phyloP scores from a whole-genome alignment of 257 asterid species.

The Salvia hispanica region DNA sequence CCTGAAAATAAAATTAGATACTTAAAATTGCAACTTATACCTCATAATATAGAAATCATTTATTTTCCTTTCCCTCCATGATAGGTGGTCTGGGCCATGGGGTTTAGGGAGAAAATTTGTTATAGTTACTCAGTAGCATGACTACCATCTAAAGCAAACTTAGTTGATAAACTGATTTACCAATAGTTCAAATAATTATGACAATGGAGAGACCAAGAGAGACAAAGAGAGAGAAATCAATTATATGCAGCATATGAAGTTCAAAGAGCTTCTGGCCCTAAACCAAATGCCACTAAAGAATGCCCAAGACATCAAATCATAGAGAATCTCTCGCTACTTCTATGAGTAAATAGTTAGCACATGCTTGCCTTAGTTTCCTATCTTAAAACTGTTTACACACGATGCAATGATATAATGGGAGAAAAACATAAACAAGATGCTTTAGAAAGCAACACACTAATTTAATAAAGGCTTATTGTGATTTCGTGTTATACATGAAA shows the following conservation, averaged over 20 bases:
- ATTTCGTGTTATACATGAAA: slow-evolving; percentile 4
- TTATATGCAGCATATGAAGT: background rate
- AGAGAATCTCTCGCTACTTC: slow-evolving; percentile 7
- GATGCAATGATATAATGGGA: slow-evolving; percentile 16
- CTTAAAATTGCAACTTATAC: too few relatives aligned
- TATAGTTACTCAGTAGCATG: background rate
- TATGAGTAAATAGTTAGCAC: background rate
- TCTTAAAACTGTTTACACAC: slow-evolving; percentile 4
- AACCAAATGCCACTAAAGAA: slow-evolving; percentile 7
- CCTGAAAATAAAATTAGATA: slow-evolving; percentile 40
- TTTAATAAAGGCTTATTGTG: slow-evolving; percentile 3
- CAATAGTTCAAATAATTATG: slow-evolving; percentile 1
- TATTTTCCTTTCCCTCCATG: background rate
- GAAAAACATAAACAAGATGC: background rate
- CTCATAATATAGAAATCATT: too few relatives aligned
- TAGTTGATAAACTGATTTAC: background rate
- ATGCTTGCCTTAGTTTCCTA: background rate
- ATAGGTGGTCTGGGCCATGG: background rate
- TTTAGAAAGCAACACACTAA: background rate
- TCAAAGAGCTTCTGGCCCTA: background rate
- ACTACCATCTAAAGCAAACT: background rate
- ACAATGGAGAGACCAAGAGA: too few relatives aligned
- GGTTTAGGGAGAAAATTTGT: background rate
- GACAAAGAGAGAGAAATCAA: background rate
- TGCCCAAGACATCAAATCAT: slow-evolving; percentile 2